Conservation (phyloP, 169 alveolate species). For the Eimeria nieschulzi region DNA sequence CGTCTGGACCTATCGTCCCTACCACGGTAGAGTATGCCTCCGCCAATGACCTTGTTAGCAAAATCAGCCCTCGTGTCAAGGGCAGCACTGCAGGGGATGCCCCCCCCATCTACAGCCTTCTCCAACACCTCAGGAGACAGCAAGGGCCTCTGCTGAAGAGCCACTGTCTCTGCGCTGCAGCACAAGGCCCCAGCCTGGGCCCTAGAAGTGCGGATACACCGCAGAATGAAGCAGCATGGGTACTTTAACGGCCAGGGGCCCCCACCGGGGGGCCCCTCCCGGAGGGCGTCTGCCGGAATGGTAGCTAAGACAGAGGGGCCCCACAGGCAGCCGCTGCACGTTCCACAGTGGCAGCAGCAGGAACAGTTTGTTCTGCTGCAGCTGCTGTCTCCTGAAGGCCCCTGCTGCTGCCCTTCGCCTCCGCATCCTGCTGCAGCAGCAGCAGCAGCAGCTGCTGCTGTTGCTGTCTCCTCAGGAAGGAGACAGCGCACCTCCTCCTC, state of each 20-base stretch:
- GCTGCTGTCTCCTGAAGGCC: neutral
- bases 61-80: constrained; percentile 58
- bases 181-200: constrained; percentile 30
- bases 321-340: constrained; percentile 11
- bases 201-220: constrained; percentile 25
- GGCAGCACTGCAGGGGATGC: constrained; percentile 4
- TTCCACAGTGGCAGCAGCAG: neutral
- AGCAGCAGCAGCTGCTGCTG: neutral
- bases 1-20: neutral
- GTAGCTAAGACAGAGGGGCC: constrained; percentile 13
- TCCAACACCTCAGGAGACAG: constrained; percentile 14
- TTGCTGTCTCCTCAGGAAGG: neutral
- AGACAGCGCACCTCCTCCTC: constrained; percentile 15
- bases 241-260: constrained; percentile 9
- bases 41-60: constrained; percentile 70
- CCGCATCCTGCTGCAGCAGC: neutral
- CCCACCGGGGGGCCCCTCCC: neutral
- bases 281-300: neutral
- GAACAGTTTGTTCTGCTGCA: neutral
- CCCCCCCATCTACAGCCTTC: constrained; percentile 39
- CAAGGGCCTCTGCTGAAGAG: constrained; percentile 45
- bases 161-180: constrained; percentile 46
- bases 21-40: constrained; percentile 69
- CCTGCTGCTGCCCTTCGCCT: neutral
- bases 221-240: constrained; percentile 38